A percentile compares a stretch with the other conserved stretches of the same genome.
phyloP scores from a whole-genome alignment of 495 filamentous ascomycete genomes.

The Platismatia glauca region DNA sequence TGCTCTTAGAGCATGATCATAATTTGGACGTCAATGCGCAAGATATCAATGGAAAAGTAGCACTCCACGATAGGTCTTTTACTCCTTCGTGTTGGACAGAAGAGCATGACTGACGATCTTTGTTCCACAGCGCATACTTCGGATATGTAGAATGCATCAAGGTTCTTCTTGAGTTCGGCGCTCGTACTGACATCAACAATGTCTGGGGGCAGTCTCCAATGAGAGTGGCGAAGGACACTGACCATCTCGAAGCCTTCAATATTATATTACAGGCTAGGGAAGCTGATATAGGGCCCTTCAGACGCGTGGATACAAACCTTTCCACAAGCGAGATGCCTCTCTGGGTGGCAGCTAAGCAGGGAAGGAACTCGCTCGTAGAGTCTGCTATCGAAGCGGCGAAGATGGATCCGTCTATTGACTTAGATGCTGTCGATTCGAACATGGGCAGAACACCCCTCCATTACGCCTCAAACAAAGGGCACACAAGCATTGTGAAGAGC shows the following conservation, averaged over 20 bases:
- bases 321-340: slow-evolving; percentile 7
- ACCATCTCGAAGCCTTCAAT: slow-evolving; percentile 18
- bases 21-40: slow-evolving; percentile 25
- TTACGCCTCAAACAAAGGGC: slow-evolving; percentile 9
- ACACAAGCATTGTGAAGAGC: slow-evolving; percentile 21
- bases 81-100: background rate
- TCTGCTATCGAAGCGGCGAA: slow-evolving; percentile 10
- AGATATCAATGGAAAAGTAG: slow-evolving; percentile 22
- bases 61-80: slow-evolving; percentile 17
- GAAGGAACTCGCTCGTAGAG: slow-evolving; percentile 8
- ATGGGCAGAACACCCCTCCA: slow-evolving; percentile 14
- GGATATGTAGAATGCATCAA: slow-evolving; percentile 13
- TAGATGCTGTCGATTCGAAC: slow-evolving; percentile 15
- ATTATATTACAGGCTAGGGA: slow-evolving; percentile 6
- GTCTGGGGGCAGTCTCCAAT: slow-evolving; percentile 15
- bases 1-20: slow-evolving; percentile 14
- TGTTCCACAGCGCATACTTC: slow-evolving; percentile 11
- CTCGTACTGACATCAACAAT: slow-evolving; percentile 19
- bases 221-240: slow-evolving; percentile 15
- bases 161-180: slow-evolving; percentile 22
- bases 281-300: slow-evolving; percentile 6
- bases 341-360: slow-evolving; percentile 16
- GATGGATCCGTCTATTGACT: slow-evolving; percentile 9
- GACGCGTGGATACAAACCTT: slow-evolving; percentile 5
- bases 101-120: background rate